phyloP scores from a whole-genome alignment of 306 rosid genomes.

The Acmispon strigosus region DNA sequence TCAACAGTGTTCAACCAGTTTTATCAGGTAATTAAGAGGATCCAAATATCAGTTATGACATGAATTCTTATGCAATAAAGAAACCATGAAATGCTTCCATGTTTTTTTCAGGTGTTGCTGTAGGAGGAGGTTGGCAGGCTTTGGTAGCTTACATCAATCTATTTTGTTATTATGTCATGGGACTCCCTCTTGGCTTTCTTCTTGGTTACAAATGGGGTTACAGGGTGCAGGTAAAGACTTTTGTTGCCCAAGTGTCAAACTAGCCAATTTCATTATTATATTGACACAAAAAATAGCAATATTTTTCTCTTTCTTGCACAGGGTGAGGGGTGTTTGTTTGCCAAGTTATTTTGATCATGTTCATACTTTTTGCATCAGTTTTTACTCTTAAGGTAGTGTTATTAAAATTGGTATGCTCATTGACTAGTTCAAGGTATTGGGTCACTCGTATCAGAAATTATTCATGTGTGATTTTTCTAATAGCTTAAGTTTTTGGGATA shows the following conservation, averaged over 20 bases:
- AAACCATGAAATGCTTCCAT: neutral
- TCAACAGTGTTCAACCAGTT: slow-evolving; percentile 88
- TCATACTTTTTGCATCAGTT: neutral
- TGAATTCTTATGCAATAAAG: neutral
- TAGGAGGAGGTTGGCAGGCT: slow-evolving; percentile 99
- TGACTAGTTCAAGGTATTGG: too few relatives aligned
- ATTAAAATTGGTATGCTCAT: too few relatives aligned
- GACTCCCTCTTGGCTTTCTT: slow-evolving; percentile 82
- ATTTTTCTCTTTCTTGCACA: neutral
- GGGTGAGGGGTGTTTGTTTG: neutral
- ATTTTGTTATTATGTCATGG: slow-evolving; percentile 71
- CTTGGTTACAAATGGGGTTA: slow-evolving; percentile 65
- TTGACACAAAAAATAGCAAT: neutral
- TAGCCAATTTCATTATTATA: neutral
- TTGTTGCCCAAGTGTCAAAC: neutral
- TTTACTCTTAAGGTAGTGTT: neutral
- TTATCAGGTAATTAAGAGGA: slow-evolving; percentile 60
- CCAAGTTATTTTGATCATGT: neutral
- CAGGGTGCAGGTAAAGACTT: slow-evolving; percentile 61
- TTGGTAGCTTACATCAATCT: slow-evolving; percentile 87
- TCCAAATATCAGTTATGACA: neutral
- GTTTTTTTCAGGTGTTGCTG: slow-evolving; percentile 76
- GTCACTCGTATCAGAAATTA: too few relatives aligned
- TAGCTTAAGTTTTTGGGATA: too few relatives aligned
- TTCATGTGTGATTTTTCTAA: too few relatives aligned